A percentile compares a stretch with the other conserved stretches of the same genome.
Evolutionary conservation across 208 protist species (phyloP).

Genomic region (Acanthamoeba healyi): DNA sequence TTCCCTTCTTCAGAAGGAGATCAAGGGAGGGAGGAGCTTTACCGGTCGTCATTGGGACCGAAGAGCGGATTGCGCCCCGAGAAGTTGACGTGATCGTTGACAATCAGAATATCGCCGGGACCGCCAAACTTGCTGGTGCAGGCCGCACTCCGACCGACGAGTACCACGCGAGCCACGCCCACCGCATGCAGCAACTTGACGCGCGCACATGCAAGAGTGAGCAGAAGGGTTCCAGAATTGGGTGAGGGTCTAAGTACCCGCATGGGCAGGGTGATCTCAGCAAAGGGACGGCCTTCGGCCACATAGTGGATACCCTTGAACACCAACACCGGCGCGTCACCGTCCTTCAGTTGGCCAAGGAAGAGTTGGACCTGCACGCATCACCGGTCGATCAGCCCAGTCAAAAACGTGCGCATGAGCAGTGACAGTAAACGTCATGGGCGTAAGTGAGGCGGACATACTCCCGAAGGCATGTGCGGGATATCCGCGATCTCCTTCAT

Average conservation of each 20-base stretch:
- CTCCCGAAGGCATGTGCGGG: slow-evolving; percentile 13
- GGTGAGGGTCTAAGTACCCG: neutral
- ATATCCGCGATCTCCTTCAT: neutral
- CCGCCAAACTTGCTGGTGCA: neutral
- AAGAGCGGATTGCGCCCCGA: slow-evolving; percentile 77
- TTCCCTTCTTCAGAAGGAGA: neutral
- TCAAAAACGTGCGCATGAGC: neutral
- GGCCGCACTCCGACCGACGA: neutral
- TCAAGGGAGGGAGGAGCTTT: neutral
- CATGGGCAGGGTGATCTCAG: slow-evolving; percentile 39
- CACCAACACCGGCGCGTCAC: neutral
- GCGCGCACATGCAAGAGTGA: neutral
- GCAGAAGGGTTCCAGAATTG: neutral
- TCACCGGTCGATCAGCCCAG: neutral
- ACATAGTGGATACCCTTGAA: slow-evolving; percentile 60
- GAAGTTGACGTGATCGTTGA: slow-evolving; percentile 75
- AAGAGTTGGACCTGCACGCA: slow-evolving; percentile 2
- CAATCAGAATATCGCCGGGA: neutral
- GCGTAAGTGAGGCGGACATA: neutral
- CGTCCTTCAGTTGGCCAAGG: neutral
- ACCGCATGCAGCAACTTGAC: slow-evolving; percentile 49
- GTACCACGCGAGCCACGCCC: slow-evolving; percentile 11
- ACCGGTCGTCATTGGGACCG: slow-evolving; percentile 76
- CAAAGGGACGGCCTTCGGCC: slow-evolving; percentile 40
- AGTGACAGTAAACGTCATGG: neutral